phyloP scores from a whole-genome alignment of 2,329 filamentous ascomycete species.

The Nakataea oryzae region DNA sequence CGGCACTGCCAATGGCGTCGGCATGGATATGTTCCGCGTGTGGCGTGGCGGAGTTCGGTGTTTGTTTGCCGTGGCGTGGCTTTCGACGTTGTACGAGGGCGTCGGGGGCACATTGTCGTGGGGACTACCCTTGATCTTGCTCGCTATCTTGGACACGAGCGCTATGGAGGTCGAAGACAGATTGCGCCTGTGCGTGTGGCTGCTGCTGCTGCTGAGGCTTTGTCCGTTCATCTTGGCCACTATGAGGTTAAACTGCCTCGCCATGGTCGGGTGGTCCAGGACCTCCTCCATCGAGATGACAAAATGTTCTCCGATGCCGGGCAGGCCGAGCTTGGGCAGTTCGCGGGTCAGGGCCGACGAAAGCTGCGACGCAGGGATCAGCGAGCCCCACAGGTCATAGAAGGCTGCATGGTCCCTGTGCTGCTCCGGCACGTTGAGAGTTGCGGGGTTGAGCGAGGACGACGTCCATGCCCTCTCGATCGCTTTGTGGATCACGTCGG shows the following conservation, averaged over 20 bases:
- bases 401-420: conserved; percentile 35
- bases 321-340: conserved; percentile 24
- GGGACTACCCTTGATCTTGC: conserved; percentile 12
- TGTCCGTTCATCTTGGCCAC: conserved; percentile 12
- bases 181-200: neutral
- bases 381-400: conserved; percentile 38
- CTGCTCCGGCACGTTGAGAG: conserved; percentile 26
- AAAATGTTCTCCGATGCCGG: conserved; percentile 20
- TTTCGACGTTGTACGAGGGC: neutral
- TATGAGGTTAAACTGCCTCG: conserved; percentile 34
- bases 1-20: neutral
- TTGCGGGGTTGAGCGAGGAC: conserved; percentile 25
- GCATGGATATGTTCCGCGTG: neutral
- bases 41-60: neutral
- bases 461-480: conserved; percentile 34
- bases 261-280: conserved; percentile 38
- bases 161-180: neutral
- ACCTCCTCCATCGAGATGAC: conserved; percentile 35
- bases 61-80: neutral
- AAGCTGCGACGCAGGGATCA: conserved; percentile 36
- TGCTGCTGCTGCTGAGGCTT: conserved; percentile 4
- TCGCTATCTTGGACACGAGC: conserved; percentile 1
- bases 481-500: conserved; percentile 25
- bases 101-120: neutral
- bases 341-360: conserved; percentile 31